A percentile compares a stretch with the other conserved stretches of the same genome.
These are phyloP conservation scores for Eucalyptus paniculata DNA, from an alignment of 345 rosid genomes.

Conservation along the genomic window DNA sequence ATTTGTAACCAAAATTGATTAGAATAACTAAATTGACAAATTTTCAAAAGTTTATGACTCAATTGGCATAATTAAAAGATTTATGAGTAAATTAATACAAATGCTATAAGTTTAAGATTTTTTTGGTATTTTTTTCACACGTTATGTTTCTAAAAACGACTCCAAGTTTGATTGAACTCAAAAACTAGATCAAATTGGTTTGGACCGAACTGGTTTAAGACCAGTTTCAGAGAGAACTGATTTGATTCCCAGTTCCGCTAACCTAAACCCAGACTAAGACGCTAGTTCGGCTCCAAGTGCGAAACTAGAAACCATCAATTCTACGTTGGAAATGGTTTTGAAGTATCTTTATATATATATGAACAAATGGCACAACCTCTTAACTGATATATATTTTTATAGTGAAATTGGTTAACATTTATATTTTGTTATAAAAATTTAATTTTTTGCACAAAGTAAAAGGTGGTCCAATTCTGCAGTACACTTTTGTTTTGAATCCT, in stretches of 20 bases:
- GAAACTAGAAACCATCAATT: background rate
- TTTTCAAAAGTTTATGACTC: background rate
- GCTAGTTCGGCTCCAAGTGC: accelerated
- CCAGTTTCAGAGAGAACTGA: accelerated
- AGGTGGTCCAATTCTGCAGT: background rate
- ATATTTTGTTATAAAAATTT: background rate
- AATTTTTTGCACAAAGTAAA: background rate
- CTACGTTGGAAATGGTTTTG: accelerated
- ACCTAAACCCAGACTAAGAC: background rate
- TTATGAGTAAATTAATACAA: background rate
- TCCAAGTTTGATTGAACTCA: background rate
- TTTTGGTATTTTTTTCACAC: background rate
- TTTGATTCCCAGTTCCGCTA: accelerated
- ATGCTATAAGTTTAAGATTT: background rate
- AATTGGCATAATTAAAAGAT: accelerated
- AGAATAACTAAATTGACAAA: background rate
- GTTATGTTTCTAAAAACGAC: accelerated
- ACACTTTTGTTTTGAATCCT: background rate
- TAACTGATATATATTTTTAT: background rate
- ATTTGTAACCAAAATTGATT: background rate
- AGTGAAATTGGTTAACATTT: background rate
- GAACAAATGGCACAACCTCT: background rate
- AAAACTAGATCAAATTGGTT: accelerated
- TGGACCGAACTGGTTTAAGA: accelerated
- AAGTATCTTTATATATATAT: background rate